These are phyloP conservation scores for Silene conica DNA, from an alignment of 148 eudicot species.

Conservation along the genomic window DNA sequence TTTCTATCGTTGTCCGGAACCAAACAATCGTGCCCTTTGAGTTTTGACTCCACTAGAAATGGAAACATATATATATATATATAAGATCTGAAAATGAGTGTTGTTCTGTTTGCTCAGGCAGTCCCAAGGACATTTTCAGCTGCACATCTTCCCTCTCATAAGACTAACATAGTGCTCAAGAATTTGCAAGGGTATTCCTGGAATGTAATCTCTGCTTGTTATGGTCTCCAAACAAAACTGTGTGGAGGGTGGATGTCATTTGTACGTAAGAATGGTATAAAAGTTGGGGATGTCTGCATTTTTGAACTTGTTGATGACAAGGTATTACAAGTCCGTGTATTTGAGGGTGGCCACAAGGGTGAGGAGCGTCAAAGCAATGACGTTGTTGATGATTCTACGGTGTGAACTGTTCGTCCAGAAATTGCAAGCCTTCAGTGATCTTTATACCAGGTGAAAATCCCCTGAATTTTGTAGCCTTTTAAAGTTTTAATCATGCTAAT, in stretches of 20 bases:
- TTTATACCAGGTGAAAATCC: not conserved
- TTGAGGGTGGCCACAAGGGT: constrained; percentile 38
- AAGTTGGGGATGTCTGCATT: constrained; percentile 66
- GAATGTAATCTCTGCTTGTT: constrained; percentile 60
- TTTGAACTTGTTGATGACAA: constrained; percentile 73
- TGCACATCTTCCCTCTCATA: constrained; percentile 60
- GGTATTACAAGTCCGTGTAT: constrained; percentile 63
- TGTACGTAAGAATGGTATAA: constrained; percentile 58
- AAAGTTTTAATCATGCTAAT: not conserved
- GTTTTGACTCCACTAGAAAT: not conserved
- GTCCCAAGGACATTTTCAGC: constrained; percentile 68
- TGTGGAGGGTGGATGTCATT: constrained; percentile 87
- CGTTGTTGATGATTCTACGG: constrained; percentile 24
- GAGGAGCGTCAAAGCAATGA: constrained; percentile 26
- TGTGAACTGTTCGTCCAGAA: not conserved
- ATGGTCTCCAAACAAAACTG: constrained; percentile 32
- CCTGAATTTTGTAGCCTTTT: not conserved
- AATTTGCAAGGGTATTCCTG: constrained; percentile 65
- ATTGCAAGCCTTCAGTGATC: not conserved
- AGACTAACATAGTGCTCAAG: constrained; percentile 53
- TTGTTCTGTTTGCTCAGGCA: constrained; percentile 38
- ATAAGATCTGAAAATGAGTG: not conserved
- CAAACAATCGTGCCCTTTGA: not conserved
- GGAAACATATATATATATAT: too few species aligned
- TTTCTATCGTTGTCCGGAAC: not conserved